Percentiles rank a stretch among this genome's conserved stretches.
Conservation (phyloP, 192 early-diverging fungal genomes). For the Backusella circina region DNA sequence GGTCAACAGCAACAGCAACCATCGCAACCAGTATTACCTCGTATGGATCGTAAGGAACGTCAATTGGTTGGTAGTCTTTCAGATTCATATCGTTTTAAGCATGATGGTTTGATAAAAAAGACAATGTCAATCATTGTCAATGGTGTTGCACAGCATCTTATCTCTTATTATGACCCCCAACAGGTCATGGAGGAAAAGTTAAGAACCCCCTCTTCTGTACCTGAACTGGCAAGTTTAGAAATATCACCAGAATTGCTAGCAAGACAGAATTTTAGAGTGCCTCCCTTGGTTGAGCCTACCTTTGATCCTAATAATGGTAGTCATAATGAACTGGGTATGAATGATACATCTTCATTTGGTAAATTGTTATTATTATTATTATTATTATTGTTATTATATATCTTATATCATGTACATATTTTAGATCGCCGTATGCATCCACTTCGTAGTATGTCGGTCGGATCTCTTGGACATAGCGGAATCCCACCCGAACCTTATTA, state of each 20-base stretch:
- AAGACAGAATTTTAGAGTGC: conserved; percentile 60
- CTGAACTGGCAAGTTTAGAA: conserved; percentile 51
- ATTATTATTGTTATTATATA: background rate
- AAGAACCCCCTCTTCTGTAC: conserved; percentile 50
- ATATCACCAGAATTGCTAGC: conserved; percentile 55
- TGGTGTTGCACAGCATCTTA: conserved; percentile 54
- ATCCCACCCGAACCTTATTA: background rate
- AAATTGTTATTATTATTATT: background rate
- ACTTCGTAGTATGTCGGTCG: conserved; percentile 26
- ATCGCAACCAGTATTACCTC: background rate
- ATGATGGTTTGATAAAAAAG: conserved; percentile 70
- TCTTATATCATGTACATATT: background rate
- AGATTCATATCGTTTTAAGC: conserved; percentile 53
- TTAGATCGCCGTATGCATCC: conserved; percentile 17
- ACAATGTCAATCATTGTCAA: conserved; percentile 74
- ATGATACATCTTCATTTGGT: background rate
- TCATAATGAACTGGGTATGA: background rate
- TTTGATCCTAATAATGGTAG: conserved; percentile 13
- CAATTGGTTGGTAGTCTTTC: conserved; percentile 53
- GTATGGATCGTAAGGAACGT: conserved; percentile 40
- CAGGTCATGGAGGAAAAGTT: conserved; percentile 47
- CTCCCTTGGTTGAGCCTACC: conserved; percentile 37
- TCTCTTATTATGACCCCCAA: conserved; percentile 55
- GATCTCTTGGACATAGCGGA: conserved; percentile 7
- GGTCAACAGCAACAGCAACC: background rate